Evolutionary conservation across 345 rosid species (phyloP).

Genomic region (Pistacia integerrima): DNA sequence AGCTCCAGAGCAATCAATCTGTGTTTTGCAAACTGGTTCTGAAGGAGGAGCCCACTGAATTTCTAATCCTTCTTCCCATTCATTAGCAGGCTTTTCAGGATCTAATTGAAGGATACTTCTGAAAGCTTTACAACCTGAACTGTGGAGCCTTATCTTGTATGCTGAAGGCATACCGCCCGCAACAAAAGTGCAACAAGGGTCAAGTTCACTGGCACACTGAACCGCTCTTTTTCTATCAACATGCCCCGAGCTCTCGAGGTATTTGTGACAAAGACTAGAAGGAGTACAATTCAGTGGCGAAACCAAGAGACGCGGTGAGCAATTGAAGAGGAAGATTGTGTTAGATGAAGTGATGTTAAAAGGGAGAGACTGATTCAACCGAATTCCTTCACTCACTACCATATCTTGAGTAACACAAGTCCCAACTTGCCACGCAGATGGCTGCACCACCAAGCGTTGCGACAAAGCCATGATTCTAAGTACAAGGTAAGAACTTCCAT

Average conservation of each 20-base stretch:
- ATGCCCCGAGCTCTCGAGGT: slow-evolving; percentile 49
- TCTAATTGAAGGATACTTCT: slow-evolving; percentile 55
- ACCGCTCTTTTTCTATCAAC: slow-evolving; percentile 36
- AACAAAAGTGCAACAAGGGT: slow-evolving; percentile 57
- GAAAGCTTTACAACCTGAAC: slow-evolving; percentile 62
- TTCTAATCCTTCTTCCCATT: slow-evolving; percentile 67
- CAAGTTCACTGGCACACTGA: slow-evolving; percentile 40
- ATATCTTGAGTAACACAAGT: slow-evolving; percentile 49
- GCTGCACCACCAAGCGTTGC: slow-evolving; percentile 53
- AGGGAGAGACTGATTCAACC: slow-evolving; percentile 59
- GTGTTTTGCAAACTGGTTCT: slow-evolving; percentile 47
- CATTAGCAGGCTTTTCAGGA: slow-evolving; percentile 34
- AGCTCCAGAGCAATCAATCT: slow-evolving; percentile 44
- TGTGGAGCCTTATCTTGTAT: slow-evolving; percentile 61
- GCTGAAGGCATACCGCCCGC: slow-evolving; percentile 74
- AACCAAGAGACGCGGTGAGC: slow-evolving; percentile 59
- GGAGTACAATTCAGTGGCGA: slow-evolving; percentile 65
- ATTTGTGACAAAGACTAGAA: slow-evolving; percentile 59
- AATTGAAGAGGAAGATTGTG: slow-evolving; percentile 59
- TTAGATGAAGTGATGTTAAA: slow-evolving; percentile 62
- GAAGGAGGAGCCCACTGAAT: slow-evolving; percentile 59
- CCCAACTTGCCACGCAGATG: slow-evolving; percentile 44
- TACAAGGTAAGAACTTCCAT: slow-evolving; percentile 57
- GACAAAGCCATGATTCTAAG: slow-evolving; percentile 36
- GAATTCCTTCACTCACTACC: slow-evolving; percentile 47